These are phyloP conservation scores for Oryza meyeriana DNA, from an alignment of 176 grass and related monocot species.

Conservation along the genomic window DNA sequence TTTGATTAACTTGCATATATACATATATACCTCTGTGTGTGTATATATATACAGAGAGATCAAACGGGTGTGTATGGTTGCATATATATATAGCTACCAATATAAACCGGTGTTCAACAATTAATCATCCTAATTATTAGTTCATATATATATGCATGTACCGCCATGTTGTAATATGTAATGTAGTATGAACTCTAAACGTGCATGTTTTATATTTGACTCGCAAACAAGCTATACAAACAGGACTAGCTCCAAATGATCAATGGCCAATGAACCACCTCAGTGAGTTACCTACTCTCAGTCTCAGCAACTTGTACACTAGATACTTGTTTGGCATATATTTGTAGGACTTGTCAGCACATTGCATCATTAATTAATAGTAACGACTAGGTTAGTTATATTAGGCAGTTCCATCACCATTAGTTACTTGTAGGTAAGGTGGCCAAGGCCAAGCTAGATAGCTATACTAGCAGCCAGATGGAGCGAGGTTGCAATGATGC, in stretches of 20 bases:
- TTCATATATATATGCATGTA: background rate
- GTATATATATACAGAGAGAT: too few species aligned
- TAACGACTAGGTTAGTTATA: too few species aligned
- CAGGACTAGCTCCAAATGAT: background rate
- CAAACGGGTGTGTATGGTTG: too few species aligned
- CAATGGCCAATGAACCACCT: background rate
- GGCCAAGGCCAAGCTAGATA: background rate
- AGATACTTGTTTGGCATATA: background rate
- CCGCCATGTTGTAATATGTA: background rate
- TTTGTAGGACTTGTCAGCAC: background rate
- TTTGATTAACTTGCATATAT: too few species aligned
- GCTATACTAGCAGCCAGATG: background rate
- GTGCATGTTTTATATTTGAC: background rate
- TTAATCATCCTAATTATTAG: too few species aligned
- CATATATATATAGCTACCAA: too few species aligned
- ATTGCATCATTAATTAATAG: background rate
- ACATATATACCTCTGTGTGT: too few species aligned
- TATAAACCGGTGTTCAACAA: too few species aligned
- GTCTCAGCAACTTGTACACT: background rate
- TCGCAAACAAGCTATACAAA: background rate
- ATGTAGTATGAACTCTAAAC: background rate
- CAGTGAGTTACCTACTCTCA: too few species aligned
- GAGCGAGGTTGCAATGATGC: constrained; percentile 24
- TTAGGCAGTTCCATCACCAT: background rate
- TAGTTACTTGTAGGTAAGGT: background rate